Conservation (phyloP, 1,284 basidiomycete genomes). For the Ganoderma sinense region DNA sequence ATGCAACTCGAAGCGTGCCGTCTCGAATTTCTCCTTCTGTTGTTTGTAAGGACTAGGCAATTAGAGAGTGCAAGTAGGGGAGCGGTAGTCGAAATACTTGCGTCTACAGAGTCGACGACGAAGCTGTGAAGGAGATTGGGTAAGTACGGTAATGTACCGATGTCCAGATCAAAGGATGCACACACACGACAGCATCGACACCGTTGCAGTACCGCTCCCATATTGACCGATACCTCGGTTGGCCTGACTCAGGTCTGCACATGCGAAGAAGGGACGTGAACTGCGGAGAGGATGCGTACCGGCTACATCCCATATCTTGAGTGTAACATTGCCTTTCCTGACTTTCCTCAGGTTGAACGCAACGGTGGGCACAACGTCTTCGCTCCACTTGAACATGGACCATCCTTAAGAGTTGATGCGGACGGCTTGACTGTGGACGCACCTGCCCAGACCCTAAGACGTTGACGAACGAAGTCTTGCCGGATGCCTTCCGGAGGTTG, state of each 20-base stretch:
- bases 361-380: slow-evolving; percentile 94
- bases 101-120: slow-evolving; percentile 90
- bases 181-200: slow-evolving; percentile 93
- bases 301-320: slow-evolving; percentile 97
- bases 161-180: slow-evolving; percentile 28
- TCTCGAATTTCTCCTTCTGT: slow-evolving; percentile 84
- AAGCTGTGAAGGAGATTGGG: slow-evolving; percentile 61
- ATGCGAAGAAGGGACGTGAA: background rate
- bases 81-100: slow-evolving; percentile 45
- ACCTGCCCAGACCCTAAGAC: slow-evolving; percentile 89
- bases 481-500: slow-evolving; percentile 74
- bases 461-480: slow-evolving; percentile 95
- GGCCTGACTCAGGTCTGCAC: slow-evolving; percentile 56
- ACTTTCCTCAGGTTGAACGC: slow-evolving; percentile 91
- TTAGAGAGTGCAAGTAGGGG: background rate
- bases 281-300: slow-evolving; percentile 47
- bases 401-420: background rate
- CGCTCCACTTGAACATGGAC: slow-evolving; percentile 70
- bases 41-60: background rate
- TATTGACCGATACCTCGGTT: slow-evolving; percentile 93
- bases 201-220: slow-evolving; percentile 97
- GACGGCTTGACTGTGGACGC: slow-evolving; percentile 23
- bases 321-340: slow-evolving; percentile 87
- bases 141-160: too few species aligned
- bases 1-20: slow-evolving; percentile 90